Percentiles rank a stretch among this genome's conserved stretches.
phyloP scores from a whole-genome alignment of 768 basidiomycete species.

The Termitomyces sp. region DNA sequence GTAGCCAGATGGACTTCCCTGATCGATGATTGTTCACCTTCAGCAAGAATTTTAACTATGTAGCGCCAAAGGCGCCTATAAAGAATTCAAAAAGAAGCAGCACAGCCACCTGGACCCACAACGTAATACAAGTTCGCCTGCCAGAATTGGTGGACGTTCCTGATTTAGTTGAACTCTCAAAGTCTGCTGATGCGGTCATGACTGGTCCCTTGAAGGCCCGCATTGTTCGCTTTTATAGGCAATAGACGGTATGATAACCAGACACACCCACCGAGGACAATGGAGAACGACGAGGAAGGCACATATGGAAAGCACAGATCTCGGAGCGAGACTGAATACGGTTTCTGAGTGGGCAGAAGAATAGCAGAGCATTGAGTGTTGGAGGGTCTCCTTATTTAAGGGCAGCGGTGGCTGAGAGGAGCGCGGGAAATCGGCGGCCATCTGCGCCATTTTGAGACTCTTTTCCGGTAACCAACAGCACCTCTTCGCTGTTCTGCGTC shows the following conservation, averaged over 20 bases:
- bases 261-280: slow-evolving; percentile 17
- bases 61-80: not conserved
- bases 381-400: slow-evolving; percentile 10
- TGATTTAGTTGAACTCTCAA: slow-evolving; percentile 10
- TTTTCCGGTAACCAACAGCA: slow-evolving; percentile 12
- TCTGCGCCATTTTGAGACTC: slow-evolving; percentile 36
- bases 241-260: slow-evolving; percentile 2
- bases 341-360: not conserved
- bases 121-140: slow-evolving; percentile 31
- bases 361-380: slow-evolving; percentile 6
- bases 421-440: slow-evolving; percentile 31
- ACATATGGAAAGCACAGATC: not conserved
- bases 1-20: not conserved
- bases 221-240: slow-evolving; percentile 29
- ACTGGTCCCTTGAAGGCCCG: slow-evolving; percentile 4
- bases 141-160: slow-evolving; percentile 4
- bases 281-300: slow-evolving; percentile 9
- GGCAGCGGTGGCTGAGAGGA: slow-evolving; percentile 16
- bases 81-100: slow-evolving; percentile 16
- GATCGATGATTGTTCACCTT: no score
- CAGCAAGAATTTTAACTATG: not conserved
- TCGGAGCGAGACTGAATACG: not conserved
- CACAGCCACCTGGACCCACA: slow-evolving; percentile 41
- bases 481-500: slow-evolving; percentile 11
- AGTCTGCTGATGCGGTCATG: slow-evolving; percentile 7